Conservation (phyloP, 2,329 filamentous ascomycete species). For the Aspergillus floridensis region DNA sequence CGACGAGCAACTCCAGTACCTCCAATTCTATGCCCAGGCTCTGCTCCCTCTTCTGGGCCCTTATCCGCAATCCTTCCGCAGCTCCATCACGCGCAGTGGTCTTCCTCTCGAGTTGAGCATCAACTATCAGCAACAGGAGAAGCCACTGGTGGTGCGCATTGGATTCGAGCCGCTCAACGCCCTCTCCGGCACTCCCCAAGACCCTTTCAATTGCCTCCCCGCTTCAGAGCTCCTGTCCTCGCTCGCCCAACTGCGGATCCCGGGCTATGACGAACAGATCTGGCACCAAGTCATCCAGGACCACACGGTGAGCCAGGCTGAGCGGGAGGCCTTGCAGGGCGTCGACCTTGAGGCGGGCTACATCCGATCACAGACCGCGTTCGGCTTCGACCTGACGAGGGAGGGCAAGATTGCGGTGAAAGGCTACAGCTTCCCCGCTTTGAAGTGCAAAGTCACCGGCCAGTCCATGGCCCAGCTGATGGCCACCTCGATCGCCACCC, state of each 20-base stretch:
- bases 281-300: neutral
- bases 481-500: neutral
- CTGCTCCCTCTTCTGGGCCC: constrained; percentile 17
- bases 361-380: constrained; percentile 14
- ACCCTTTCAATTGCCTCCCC: neutral
- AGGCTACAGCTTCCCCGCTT: constrained; percentile 18
- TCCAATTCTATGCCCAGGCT: constrained; percentile 5
- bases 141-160: constrained; percentile 12
- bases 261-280: neutral
- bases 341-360: neutral
- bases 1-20: neutral
- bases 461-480: neutral
- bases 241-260: neutral
- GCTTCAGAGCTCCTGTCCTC: neutral
- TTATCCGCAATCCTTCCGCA: constrained; percentile 11
- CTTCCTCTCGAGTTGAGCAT: constrained; percentile 21
- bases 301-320: neutral
- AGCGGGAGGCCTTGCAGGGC: neutral
- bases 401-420: constrained; percentile 12
- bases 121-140: constrained; percentile 18
- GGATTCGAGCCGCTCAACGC: constrained; percentile 12
- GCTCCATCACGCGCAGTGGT: constrained; percentile 17
- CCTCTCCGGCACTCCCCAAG: constrained; percentile 3
- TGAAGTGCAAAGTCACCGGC: constrained; percentile 9
- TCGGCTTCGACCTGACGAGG: constrained; percentile 19